These are phyloP conservation scores for Skeletonema tropicum DNA, from an alignment of 108 stramenopile species.

Conservation along the genomic window DNA sequence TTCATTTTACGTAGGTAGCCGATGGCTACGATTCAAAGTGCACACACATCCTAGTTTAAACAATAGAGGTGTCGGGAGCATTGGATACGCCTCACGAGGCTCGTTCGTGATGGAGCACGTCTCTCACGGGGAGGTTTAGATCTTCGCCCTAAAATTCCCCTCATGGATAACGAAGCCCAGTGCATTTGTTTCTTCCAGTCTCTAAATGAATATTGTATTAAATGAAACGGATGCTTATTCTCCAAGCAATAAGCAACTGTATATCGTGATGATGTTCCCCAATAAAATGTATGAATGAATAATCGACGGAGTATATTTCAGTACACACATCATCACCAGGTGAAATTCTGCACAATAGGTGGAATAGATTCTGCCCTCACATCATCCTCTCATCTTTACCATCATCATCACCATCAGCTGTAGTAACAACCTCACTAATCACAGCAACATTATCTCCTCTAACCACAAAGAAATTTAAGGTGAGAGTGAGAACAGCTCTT, in stretches of 20 bases:
- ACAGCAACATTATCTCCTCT: slow-evolving; percentile 86
- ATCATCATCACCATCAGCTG: not conserved
- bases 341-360: slow-evolving; percentile 45
- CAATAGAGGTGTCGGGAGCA: no score
- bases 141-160: no score
- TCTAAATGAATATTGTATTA: not conserved
- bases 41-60: no score
- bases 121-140: no score
- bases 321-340: slow-evolving; percentile 13
- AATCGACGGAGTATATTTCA: not conserved
- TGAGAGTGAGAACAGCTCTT: not conserved
- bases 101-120: no score
- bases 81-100: no score
- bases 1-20: no score
- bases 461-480: slow-evolving; percentile 65
- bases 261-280: not conserved
- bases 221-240: not conserved
- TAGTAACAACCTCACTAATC: slow-evolving; percentile 15
- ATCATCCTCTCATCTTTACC: slow-evolving; percentile 26
- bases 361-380: slow-evolving; percentile 46
- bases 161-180: no score
- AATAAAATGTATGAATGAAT: not conserved
- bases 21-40: no score
- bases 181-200: not conserved
- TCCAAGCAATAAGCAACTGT: slow-evolving; percentile 3